These are phyloP conservation scores for Cystobasidium slooffiae DNA, from an alignment of 1,284 basidiomycete species.

Conservation along the genomic window DNA sequence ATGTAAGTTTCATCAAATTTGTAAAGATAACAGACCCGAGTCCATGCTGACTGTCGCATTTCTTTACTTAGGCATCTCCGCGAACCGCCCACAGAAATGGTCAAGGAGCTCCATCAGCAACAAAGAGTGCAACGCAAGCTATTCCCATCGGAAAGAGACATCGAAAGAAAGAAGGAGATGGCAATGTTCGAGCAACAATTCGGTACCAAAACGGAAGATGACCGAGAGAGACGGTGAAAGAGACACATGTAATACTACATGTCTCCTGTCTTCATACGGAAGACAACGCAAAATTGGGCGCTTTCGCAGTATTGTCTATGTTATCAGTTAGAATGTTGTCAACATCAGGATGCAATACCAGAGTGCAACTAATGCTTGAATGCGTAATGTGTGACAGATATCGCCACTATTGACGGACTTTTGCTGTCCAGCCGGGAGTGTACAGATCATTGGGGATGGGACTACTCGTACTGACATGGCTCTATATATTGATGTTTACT, in stretches of 20 bases:
- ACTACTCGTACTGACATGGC: too few species aligned
- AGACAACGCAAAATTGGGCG: too few species aligned
- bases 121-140: conserved; percentile 77
- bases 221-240: conserved; percentile 10
- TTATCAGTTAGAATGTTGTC: too few species aligned
- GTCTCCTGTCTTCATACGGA: too few species aligned
- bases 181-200: conserved; percentile 42
- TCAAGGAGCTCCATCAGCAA: conserved; percentile 75
- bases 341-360: too few species aligned
- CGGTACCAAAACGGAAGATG: conserved; percentile 11
- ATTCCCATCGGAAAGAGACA: conserved; percentile 49
- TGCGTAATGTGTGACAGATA: too few species aligned
- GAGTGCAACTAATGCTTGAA: too few species aligned
- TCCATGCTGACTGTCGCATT: neutral
- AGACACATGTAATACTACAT: neutral
- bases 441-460: too few species aligned
- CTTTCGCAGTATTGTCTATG: too few species aligned
- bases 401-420: too few species aligned
- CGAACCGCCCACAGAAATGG: conserved; percentile 52
- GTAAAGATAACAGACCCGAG: neutral
- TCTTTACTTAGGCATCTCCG: conserved; percentile 65
- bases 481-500: too few species aligned
- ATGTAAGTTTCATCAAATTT: conserved; percentile 63
- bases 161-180: conserved; percentile 43
- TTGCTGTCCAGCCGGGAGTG: too few species aligned